Percentiles rank a stretch among this genome's conserved stretches.
Conservation (phyloP, 495 filamentous ascomycete genomes). For the Talaromyces liani region DNA sequence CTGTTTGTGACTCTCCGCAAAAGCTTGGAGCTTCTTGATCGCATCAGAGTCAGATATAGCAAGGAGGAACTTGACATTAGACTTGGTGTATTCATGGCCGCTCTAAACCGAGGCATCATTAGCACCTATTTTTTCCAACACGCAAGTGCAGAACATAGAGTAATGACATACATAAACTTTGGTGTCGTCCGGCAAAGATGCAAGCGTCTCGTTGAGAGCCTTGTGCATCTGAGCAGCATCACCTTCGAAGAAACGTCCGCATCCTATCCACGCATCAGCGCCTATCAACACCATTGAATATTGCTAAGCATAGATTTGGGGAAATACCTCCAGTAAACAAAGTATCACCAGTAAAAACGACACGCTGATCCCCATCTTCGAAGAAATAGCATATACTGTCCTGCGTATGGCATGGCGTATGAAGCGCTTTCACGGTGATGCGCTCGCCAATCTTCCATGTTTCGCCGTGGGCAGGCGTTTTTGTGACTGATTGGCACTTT, state of each 20-base stretch:
- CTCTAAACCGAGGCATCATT: constrained; percentile 50
- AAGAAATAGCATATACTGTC: constrained; percentile 93
- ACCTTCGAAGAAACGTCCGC: constrained; percentile 96
- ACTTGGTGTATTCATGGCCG: constrained; percentile 95
- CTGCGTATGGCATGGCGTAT: constrained; percentile 97
- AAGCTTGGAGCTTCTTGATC: constrained; percentile 67
- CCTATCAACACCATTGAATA: neutral
- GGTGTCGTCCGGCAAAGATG: constrained; percentile 79
- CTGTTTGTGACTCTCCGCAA: constrained; percentile 71
- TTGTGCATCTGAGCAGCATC: constrained; percentile 85
- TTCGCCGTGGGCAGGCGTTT: constrained; percentile 64
- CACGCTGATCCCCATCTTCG: constrained; percentile 73
- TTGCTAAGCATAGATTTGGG: neutral
- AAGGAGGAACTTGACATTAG: constrained; percentile 80
- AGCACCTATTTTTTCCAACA: no score
- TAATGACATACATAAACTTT: constrained; percentile 77
- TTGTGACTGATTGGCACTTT: constrained; percentile 72
- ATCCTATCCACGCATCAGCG: constrained; percentile 46
- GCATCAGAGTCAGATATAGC: constrained; percentile 66
- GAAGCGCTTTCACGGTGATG: constrained; percentile 79
- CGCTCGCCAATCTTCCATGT: constrained; percentile 74
- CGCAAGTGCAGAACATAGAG: no score
- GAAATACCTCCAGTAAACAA: constrained; percentile 80
- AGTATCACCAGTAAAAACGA: constrained; percentile 93
- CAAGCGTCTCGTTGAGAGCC: constrained; percentile 81